Base-by-base conservation (phyloP, 805 yeast species). In the Wickerhamomyces silvicola region DNA sequence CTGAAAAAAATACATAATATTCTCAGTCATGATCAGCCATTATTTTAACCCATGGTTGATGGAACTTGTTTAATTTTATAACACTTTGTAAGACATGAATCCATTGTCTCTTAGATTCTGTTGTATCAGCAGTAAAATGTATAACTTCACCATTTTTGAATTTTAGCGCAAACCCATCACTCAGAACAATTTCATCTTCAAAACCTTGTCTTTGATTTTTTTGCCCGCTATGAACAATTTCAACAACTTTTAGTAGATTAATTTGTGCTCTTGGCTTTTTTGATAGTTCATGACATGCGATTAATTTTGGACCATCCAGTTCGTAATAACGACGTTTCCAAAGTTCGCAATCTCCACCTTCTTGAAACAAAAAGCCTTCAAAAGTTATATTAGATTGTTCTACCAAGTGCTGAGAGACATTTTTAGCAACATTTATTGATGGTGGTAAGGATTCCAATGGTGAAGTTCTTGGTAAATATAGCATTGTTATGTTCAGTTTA, bases 81-180 rank as follows among this genome's bases (percentile, higher is more conserved):
- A 81, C 70, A 30, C 63, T 62, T 37, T 78, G 78, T 36, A 88
- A 56, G 1, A 67, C 55, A 4, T 56, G 45, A 32, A 81, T 70
- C 97, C 97, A 90, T 33, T 62, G 60, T 20, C 57, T 51, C 57
- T 78, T 81, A 29, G 75, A 81, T 12, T 55, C 63, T 28, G 62
- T 66, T 27, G 78, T 73, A 33, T 85, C 92, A 12, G 95, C 90
- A n/a, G 83, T 84, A 55, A 90, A 84, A 42, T 78, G 83, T 31
- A 88, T 81, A 4, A 73, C 63, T 56, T 88, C 97, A 5, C 85
- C 88, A 51, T 88, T 82, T 25, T 74, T 69, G 56, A 88, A 88
- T 39, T 65, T 61, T 30, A 88, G 57, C 48, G 79, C 79, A 66
- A 88, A 85, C 10, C 87, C 78, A 39, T 83, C 81, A 38, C 78